Base-by-base conservation (phyloP, 2,329 filamentous ascomycete species). In the Fusarium abutilonis region DNA sequence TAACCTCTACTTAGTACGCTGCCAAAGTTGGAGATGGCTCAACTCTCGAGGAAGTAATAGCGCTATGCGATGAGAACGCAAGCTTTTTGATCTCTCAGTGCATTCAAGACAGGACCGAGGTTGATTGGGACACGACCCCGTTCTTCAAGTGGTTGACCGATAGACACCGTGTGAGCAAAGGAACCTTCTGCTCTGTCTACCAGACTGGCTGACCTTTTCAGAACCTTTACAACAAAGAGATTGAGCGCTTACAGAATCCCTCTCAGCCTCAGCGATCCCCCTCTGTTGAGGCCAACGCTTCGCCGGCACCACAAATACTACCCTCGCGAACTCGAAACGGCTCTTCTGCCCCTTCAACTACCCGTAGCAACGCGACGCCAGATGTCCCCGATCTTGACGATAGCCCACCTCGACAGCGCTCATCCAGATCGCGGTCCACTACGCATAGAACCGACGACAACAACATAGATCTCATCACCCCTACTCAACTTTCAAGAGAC, bases 81-180 rank as follows among this genome's bases (percentile, higher is more conserved):
- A 69, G 77, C 2, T 86, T 86, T 57, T 72, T 87, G 3, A 75
- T 85, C 11, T 76, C 77, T 5, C 84, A 87, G 52, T 82, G 85
- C 42, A 68, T 76, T 2, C 79, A 79, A 45, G 78, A 62, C 5
- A 50, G 40, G 10, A 51, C 46, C 3, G 65, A 70, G 1, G 71
- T 80, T 23, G 72, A 77, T 32, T 85, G 82, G 83, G 61, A 64
- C 9, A 47, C 64, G 3, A 85, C 82, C 0, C 70, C 70, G 6
- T 83, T 87, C 57, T 77, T 80, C 56, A 77, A 77, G 21, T 85
- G 82, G 80, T 70, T 87, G 40, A 74, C 70, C 3, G 59, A 69
- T 1, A 68, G 76, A 59, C 74, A 79, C 57, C 71, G 73, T 5
- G 82, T 84, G 73, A 60, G 77, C 36, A 31, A 15, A 19, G 26